A percentile compares a stretch with the other conserved stretches of the same genome.
phyloP scores from a whole-genome alignment of 805 yeast species.

The Candida loeiensis region DNA sequence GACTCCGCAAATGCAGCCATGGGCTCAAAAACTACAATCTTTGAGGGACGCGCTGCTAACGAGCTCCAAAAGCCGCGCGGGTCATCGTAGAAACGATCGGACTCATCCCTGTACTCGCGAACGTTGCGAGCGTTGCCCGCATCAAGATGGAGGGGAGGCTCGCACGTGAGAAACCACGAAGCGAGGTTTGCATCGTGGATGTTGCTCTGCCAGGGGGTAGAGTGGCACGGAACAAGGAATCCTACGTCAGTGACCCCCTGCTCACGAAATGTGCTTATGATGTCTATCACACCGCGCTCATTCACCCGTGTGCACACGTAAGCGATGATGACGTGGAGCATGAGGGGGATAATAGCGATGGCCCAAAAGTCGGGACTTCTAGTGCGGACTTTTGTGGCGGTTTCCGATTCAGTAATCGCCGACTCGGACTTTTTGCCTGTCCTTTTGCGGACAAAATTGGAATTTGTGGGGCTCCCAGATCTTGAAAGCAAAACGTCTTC shows the following conservation, averaged over 20 bases:
- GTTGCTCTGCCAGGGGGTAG: constrained; percentile 92
- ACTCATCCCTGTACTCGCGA: constrained; percentile 69
- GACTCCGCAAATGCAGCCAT: constrained; percentile 46
- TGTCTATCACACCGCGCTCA: constrained; percentile 81
- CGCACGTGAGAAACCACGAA: constrained; percentile 83
- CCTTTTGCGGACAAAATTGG: too few relatives aligned
- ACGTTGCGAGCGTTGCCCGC: constrained; percentile 24
- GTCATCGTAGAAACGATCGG: constrained; percentile 75
- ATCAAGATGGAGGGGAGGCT: constrained; percentile 67
- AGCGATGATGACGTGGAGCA: constrained; percentile 40
- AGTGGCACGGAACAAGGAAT: constrained; percentile 92
- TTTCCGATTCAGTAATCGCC: too few relatives aligned
- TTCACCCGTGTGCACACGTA: constrained; percentile 61
- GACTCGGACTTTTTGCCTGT: too few relatives aligned
- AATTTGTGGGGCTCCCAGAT: too few relatives aligned
- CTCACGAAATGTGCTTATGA: constrained; percentile 50
- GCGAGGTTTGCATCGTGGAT: constrained; percentile 54
- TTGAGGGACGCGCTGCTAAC: background rate
- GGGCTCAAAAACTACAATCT: constrained; percentile 10
- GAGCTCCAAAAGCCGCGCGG: constrained; percentile 51
- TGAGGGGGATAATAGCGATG: constrained; percentile 4
- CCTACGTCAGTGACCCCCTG: constrained; percentile 53
- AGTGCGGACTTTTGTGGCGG: too few relatives aligned
- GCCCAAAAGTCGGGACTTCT: too few relatives aligned
- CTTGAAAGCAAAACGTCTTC: too few relatives aligned